Evolutionary conservation across 345 rosid genomes (phyloP).

Genomic region (Syzygium oleosum): DNA sequence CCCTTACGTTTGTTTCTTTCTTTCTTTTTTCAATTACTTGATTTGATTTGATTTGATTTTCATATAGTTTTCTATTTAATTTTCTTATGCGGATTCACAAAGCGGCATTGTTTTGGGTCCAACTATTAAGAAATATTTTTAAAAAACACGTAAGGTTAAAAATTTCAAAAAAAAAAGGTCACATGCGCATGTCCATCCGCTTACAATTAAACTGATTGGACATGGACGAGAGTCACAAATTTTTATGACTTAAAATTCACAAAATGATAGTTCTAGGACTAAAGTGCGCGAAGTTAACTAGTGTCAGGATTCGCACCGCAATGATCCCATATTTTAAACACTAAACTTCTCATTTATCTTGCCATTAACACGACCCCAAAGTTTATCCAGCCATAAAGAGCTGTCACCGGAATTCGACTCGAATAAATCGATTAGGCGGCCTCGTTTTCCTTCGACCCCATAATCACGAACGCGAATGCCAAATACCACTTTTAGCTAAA

Average conservation of each 20-base stretch:
- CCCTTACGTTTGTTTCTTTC: too few relatives aligned
- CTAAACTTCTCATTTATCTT: not conserved
- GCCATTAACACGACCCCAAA: rapidly evolving
- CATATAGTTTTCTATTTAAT: not conserved
- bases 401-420: not conserved
- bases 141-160: not conserved
- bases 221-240: not conserved
- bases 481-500: not conserved
- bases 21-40: too few relatives aligned
- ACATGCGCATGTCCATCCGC: not conserved
- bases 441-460: not conserved
- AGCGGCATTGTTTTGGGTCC: too few relatives aligned
- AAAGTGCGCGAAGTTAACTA: not conserved
- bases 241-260: not conserved
- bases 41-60: not conserved
- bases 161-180: not conserved
- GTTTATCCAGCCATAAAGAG: rapidly evolving
- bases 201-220: not conserved
- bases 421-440: rapidly evolving
- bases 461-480: too few relatives aligned
- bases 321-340: not conserved
- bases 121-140: too few relatives aligned
- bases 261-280: not conserved
- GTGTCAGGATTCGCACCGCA: not conserved
- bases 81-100: not conserved